Evolutionary conservation across 2,329 filamentous ascomycete genomes (phyloP).

Genomic region (Pyricularia grisea): DNA sequence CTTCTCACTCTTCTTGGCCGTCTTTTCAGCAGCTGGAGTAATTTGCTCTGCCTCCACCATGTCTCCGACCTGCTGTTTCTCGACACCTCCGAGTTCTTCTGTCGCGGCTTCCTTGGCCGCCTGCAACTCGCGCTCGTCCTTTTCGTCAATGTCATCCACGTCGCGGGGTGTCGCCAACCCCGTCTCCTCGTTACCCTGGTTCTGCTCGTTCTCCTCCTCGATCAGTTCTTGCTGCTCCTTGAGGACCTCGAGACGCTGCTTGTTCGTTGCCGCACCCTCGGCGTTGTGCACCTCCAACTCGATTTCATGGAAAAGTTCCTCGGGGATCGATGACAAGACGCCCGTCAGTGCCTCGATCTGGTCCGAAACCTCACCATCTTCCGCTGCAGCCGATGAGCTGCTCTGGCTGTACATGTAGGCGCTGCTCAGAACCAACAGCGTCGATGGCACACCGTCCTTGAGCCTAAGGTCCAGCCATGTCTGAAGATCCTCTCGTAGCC

Average conservation of each 20-base stretch:
- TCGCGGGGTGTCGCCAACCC: constrained; percentile 73
- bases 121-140: constrained; percentile 59
- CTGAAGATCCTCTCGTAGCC: constrained; percentile 80
- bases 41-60: constrained; percentile 43
- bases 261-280: constrained; percentile 96
- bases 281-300: constrained; percentile 96
- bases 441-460: constrained; percentile 91
- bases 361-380: constrained; percentile 72
- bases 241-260: constrained; percentile 94
- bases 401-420: constrained; percentile 89
- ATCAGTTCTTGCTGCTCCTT: constrained; percentile 98
- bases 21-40: constrained; percentile 30
- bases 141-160: constrained; percentile 87
- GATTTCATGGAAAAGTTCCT: constrained; percentile 98
- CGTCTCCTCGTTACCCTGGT: constrained; percentile 66
- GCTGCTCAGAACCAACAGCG: constrained; percentile 89
- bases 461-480: constrained; percentile 92
- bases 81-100: constrained; percentile 15
- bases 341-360: constrained; percentile 91
- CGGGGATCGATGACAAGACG: constrained; percentile 88
- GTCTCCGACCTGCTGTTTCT: constrained; percentile 41
- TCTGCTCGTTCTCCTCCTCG: constrained; percentile 91
- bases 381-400: constrained; percentile 9
- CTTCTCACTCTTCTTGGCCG: constrained; percentile 26
- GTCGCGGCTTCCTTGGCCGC: constrained; percentile 34